Base-by-base conservation (phyloP, 2,329 filamentous ascomycete species). In the Onygena corvina region DNA sequence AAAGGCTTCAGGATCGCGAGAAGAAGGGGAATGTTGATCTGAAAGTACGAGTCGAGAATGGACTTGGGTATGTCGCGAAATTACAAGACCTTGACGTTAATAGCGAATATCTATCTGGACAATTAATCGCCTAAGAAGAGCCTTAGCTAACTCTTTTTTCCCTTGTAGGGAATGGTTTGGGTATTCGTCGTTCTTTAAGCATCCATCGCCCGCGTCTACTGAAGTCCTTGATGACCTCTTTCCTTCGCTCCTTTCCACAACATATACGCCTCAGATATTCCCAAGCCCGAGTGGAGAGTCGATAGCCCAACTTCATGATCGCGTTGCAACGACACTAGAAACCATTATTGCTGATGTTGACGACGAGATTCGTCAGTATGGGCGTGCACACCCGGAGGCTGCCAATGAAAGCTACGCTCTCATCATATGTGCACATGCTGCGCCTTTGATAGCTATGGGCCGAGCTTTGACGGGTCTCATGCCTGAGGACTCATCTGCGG, bases 151-250 rank as follows among this genome's bases (percentile, higher is more conserved):
- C 25, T 30, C 9, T 52, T 27, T 35, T 35, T 14, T n/a, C n/a
- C n/a, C n/a, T 16, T 30, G 20, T 33, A 83, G 86, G 53, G 92
- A 98, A 71, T 96, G 92, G 83, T 96, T 92, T 64, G 92, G 92
- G 21, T 75, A 79, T 44, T 67, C 67, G 8, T 87, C 89, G 12
- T 80, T 80, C 52, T 95, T 94, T 66, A 76, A 84, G 49, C 92
- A 96, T 60, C 92, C 92, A 0, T 74, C 76, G 12, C 87, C 90
- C 2, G 86, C 87, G 2, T 67, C 76, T 2, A 69, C 81, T 11
- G 59, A 72, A 23, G 69, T 76, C 29, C 74, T 98, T 53, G 75
- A 76, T 52, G 64, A 64, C 16, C 75, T 86, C 54, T 94, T 94
- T 63, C 65, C 66, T 23, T 59, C 56, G 25, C 55, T 68, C 47